Base-by-base conservation (phyloP, 129 eudicot genomes). In the Scalesia atractyloides region DNA sequence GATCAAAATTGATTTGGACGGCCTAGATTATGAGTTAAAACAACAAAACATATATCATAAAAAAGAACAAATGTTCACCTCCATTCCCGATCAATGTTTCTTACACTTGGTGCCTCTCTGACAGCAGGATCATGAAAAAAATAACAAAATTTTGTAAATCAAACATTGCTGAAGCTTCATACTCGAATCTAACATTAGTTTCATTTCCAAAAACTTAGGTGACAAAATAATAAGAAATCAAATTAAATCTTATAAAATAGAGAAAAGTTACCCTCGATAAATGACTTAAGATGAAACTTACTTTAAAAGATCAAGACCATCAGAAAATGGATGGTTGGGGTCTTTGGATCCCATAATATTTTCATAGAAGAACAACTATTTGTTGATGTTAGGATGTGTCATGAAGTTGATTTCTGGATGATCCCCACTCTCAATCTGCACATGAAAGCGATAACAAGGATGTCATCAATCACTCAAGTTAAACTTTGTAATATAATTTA, bases 81-180 rank as follows among this genome's bases (percentile, higher is more conserved):
- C 96, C 96, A 93, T 69, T 93, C 95, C n/a, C 99, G 97, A 79
- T 95, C 99, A 67, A 95, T 84, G 83, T 90, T 97, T 69, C 72
- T 88, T 56, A 95, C 94, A 70, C 70, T 95, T 34, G 99, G 97
- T 56, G 89, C 94, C 57, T 87, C 94, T 77, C 94, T 78, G 59
- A 87, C 81, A 73, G 94, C 87, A 2, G 89, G 86, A 64, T 84
- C 96, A 68, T 97, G 99, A 47, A 95, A 8, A 96, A 86, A 62
- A 90, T 82, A 60, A 95, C 95, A 64, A 95, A 91, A 82, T 95
- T 86, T 71, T 91, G 99, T 61, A 95, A 82, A 82, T 95, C 90
- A 82, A 95, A 90, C 81, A 48, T 75, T 58, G 89, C 73, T 26
- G 96, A 69, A 68, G 90, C 91, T 91, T 91, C 97, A 83, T 95